Evolutionary conservation across 2,329 filamentous ascomycete species (phyloP), one percentile per base, ranked within the genome.

Genomic region (Hymenoscyphus fraxineus): DNA sequence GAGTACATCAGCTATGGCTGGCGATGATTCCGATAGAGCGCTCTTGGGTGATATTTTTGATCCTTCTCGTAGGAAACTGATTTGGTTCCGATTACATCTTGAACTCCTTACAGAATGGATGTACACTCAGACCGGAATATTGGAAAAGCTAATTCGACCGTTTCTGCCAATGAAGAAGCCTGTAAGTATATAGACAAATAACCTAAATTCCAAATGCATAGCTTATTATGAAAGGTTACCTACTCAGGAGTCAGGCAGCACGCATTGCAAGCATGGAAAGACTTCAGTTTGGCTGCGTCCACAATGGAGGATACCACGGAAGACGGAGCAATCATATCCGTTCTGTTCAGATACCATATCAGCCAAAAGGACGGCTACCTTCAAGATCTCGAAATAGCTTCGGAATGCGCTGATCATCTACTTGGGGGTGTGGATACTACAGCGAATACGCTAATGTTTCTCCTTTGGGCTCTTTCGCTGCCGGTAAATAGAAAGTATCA

Each of bases 381-480:
- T 3, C 73, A 76, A 10, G 78, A 79, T 39, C 68, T 82, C 6
- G 80, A 83, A 22, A 80, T 82, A 47, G 83, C 83, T 0, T 82
- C 81, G 0, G 83, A 85, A 71, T 79, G 77, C 13, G 82, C 82
- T 0, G 83, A 85, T 62, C 83, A 85, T 64, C 76, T 85, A 13
- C 74, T 82, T 0, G 83, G 82, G 0, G 82, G 82, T 0, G 82
- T 84, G 10, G 80, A 84, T 64, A 85, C 82, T 0, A 83, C 81
- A 0, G 80, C 80, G 31, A 81, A 85, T 59, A 81, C 81, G 0
- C 65, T 83, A 1, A 82, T 82, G 78, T 84, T 82, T 64, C 71
- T 80, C 0, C 73, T 84, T 15, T 84, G 80, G 79, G 73, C 78
- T 0, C 75, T 85, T 0, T 84, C 82, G 0, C 74, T 76, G 0